Conservation (phyloP, 805 yeast genomes). For the Zygoascus tannicola region DNA sequence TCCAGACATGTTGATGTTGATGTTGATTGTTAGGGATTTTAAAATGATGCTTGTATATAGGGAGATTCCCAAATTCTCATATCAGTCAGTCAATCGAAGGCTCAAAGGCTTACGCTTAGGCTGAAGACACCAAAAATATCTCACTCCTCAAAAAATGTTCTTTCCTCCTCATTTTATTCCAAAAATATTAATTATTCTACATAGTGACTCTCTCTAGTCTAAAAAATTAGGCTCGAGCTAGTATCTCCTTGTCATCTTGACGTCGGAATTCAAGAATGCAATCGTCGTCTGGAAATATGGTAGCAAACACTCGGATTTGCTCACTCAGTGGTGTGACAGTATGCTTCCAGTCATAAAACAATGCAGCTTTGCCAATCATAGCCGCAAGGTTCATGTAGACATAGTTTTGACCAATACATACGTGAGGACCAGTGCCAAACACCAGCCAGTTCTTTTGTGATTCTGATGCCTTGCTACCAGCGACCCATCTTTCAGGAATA, state of each 20-base stretch:
- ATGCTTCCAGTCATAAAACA: conserved; percentile 75
- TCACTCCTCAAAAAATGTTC: too few relatives aligned
- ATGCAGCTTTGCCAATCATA: conserved; percentile 81
- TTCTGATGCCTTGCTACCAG: conserved; percentile 62
- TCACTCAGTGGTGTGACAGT: conserved; percentile 77
- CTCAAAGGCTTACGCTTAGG: too few relatives aligned
- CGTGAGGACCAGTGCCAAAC: conserved; percentile 95
- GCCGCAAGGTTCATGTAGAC: conserved; percentile 86
- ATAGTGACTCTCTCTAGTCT: too few relatives aligned
- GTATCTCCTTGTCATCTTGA: conserved; percentile 8
- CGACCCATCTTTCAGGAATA: conserved; percentile 90
- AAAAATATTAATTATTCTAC: too few relatives aligned
- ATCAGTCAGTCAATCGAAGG: too few relatives aligned
- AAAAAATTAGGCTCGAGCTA: not conserved
- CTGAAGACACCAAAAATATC: too few relatives aligned
- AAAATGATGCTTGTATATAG: too few relatives aligned
- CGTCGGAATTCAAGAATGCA: conserved; percentile 58
- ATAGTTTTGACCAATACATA: conserved; percentile 89
- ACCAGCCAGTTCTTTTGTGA: conserved; percentile 90
- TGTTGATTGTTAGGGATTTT: too few relatives aligned
- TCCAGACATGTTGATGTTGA: not conserved
- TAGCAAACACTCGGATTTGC: conserved; percentile 91
- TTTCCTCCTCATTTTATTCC: too few relatives aligned
- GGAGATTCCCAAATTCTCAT: too few relatives aligned
- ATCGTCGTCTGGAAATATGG: conserved; percentile 96